These are phyloP conservation scores for Pyricularia pennisetigena DNA, from an alignment of 2,329 filamentous ascomycete genomes.

Conservation along the genomic window DNA sequence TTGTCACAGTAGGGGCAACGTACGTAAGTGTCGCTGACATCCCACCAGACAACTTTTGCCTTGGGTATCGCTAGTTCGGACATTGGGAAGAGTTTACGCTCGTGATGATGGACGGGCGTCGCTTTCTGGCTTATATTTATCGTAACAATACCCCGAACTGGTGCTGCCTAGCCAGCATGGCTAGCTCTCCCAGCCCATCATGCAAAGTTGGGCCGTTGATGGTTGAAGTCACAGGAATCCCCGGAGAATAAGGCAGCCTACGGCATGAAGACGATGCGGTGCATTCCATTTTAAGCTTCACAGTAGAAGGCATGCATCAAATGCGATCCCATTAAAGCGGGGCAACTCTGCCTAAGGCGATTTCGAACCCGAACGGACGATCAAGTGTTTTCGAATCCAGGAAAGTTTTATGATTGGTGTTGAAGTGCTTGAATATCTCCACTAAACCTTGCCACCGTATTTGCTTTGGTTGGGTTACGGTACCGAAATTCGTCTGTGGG, in stretches of 20 bases:
- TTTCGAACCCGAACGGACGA: too few species aligned
- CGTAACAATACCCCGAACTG: neutral
- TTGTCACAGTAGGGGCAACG: neutral
- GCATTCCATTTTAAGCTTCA: too few species aligned
- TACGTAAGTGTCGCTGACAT: neutral
- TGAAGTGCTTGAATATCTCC: too few species aligned
- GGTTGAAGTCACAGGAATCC: neutral
- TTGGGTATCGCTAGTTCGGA: neutral
- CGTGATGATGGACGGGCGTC: neutral
- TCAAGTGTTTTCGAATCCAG: too few species aligned
- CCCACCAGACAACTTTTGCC: neutral
- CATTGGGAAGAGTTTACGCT: neutral
- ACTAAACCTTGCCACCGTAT: too few species aligned
- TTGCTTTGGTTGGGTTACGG: too few species aligned
- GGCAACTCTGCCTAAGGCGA: too few species aligned
- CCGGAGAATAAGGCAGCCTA: neutral
- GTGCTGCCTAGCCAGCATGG: neutral
- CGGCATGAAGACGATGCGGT: too few species aligned
- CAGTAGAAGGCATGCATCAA: too few species aligned
- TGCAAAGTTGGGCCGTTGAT: neutral
- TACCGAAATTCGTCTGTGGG: too few species aligned
- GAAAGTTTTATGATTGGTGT: too few species aligned
- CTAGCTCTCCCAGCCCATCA: neutral
- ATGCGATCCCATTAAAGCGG: too few species aligned
- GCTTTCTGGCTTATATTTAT: neutral